Base-by-base conservation (phyloP, 2,329 filamentous ascomycete genomes). In the Drechmeria coniospora region DNA sequence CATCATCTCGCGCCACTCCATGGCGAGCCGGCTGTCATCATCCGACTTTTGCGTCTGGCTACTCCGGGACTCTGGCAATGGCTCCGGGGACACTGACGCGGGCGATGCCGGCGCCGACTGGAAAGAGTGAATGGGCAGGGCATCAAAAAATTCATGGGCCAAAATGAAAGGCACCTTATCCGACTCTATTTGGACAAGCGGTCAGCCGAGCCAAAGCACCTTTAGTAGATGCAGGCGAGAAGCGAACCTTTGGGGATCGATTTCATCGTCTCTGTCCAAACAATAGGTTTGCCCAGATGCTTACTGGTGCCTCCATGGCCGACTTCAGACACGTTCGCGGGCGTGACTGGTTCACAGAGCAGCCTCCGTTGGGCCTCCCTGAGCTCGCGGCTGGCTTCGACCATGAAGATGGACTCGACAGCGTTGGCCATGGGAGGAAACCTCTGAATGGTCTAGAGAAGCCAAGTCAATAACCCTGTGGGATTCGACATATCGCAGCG, bases 111-210 rank as follows among this genome's bases (percentile, higher is more conserved):
- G 48, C 27, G 87, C 65, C 10, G 81, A 78, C 51, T 95, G 79
- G 50, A 98, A 98, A 34, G 82, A 76, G 51, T 98, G 86, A 41
- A 98, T 94, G 19, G 90, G 90, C 1, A 98, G 74, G 3, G 90
- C 90, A 42, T 98, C 90, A 57, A 98, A 98, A 63, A 98, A 95
- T 50, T 98, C 90, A 50, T 98, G 90, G 4, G 90, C 90, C 26
- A 95, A 71, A 34, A 98, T 92, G 51, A 95, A 92, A 1, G 90
- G 87, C 14, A 75, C 80, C 46, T 79, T 80, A 34, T 67, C 64
- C 14, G 72, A 55, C 34, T 70, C 74, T 76, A 6, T 21, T 11
- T 5, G 17, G 6, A 7, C 18, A 3, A 3, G 13, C 18, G 6
- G 17, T 32, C 21, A 36, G 31, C 18, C 15, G 22, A 15, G 14